Conservation (phyloP, 768 basidiomycete genomes). For the Exidia glandulosa region DNA sequence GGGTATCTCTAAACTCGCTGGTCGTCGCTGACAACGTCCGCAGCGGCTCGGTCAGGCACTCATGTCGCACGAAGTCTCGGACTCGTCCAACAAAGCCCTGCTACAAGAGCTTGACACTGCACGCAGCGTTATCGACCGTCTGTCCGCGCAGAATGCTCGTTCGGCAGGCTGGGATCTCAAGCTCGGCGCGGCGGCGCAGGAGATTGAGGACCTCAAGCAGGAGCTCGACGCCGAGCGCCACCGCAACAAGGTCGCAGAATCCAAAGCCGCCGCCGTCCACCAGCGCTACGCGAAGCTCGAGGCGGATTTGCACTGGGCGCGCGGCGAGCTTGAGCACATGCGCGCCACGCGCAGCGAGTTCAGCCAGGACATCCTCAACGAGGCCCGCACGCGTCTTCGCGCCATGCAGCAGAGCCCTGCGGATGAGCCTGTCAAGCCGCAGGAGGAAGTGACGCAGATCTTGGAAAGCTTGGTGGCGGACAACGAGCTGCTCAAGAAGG, state of each 20-base stretch:
- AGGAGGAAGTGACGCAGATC: constrained; percentile 46
- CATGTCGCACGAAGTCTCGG: constrained; percentile 71
- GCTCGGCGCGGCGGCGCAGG: constrained; percentile 51
- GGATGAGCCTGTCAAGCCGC: not conserved
- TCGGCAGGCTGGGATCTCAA: constrained; percentile 61
- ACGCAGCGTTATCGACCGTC: constrained; percentile 49
- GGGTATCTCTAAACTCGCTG: not conserved
- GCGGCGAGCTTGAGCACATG: constrained; percentile 51
- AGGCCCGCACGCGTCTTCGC: constrained; percentile 53
- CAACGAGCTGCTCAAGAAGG: constrained; percentile 72
- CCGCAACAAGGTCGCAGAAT: constrained; percentile 57
- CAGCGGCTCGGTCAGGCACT: constrained; percentile 72
- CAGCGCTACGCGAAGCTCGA: constrained; percentile 50
- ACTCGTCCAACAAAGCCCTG: constrained; percentile 64
- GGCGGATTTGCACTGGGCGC: constrained; percentile 50
- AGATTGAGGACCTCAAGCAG: constrained; percentile 67
- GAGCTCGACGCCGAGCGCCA: constrained; percentile 65
- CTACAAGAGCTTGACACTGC: constrained; percentile 68
- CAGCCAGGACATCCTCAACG: constrained; percentile 55
- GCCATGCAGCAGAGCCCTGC: constrained; percentile 37
- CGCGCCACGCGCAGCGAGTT: constrained; percentile 49
- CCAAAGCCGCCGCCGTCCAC: constrained; percentile 37
- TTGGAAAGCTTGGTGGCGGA: constrained; percentile 79
- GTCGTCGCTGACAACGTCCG: not conserved
- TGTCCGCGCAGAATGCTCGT: constrained; percentile 59